Percentiles rank a stretch among this genome's conserved stretches.
Conservation (phyloP, 1,284 basidiomycete genomes). For the Ustilago xerochloae region DNA sequence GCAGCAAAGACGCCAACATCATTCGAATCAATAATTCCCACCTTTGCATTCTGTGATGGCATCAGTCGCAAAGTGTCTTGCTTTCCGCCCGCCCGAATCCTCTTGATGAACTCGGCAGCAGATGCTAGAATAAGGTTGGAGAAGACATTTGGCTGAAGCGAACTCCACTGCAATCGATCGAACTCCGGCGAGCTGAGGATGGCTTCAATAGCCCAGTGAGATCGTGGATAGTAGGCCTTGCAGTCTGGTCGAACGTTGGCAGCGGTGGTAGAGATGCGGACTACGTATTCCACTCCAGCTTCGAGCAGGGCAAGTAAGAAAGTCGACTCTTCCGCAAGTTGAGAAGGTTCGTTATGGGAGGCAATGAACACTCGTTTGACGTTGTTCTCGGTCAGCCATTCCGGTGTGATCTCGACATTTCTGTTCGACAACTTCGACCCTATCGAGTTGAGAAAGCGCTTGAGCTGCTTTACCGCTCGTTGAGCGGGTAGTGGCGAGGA, state of each 20-base stretch:
- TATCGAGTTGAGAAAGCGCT: background rate
- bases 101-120: background rate
- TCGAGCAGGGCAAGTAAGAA: background rate
- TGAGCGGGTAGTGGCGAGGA: background rate
- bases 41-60: background rate
- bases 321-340: background rate
- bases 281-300: background rate
- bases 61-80: background rate
- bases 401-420: background rate
- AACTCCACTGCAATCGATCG: background rate
- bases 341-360: background rate
- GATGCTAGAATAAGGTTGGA: background rate
- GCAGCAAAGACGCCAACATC: background rate
- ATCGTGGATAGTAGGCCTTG: background rate
- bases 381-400: background rate
- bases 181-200: background rate
- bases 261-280: background rate
- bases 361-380: background rate
- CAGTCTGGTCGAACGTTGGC: background rate
- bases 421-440: background rate
- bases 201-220: background rate
- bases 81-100: background rate
- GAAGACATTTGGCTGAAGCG: background rate
- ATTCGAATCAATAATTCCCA: background rate
- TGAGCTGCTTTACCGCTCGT: background rate